Conservation (phyloP, 352 stramenopile species). For the Peronospora tabacina region DNA sequence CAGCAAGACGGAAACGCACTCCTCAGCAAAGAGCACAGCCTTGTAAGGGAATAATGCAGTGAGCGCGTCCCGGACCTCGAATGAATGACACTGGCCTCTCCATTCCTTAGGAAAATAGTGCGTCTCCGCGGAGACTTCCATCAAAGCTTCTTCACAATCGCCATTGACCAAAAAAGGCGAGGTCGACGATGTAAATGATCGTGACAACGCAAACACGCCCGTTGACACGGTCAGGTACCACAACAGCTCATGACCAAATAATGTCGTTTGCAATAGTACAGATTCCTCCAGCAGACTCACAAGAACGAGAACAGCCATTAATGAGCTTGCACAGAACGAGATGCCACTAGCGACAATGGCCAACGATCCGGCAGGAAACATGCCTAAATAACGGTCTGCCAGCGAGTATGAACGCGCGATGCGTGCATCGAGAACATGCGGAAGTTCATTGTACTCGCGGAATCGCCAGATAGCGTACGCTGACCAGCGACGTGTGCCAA, state of each 20-base stretch:
- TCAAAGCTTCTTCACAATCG: slow-evolving; percentile 80
- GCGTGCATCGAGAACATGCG: slow-evolving; percentile 93
- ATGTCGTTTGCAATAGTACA: slow-evolving; percentile 92
- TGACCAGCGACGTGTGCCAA: slow-evolving; percentile 93
- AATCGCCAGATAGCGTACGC: slow-evolving; percentile 87
- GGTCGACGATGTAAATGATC: slow-evolving; percentile 63
- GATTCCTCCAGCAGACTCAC: slow-evolving; percentile 93
- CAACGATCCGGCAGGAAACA: slow-evolving; percentile 89
- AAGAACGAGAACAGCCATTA: slow-evolving; percentile 91
- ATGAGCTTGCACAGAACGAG: slow-evolving; percentile 92
- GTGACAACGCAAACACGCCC: slow-evolving; percentile 68
- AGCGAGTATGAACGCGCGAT: slow-evolving; percentile 89
- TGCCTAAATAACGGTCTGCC: slow-evolving; percentile 89
- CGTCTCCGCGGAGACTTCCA: slow-evolving; percentile 85
- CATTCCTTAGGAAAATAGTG: slow-evolving; percentile 96
- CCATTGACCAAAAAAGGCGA: slow-evolving; percentile 71
- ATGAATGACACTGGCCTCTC: slow-evolving; percentile 78
- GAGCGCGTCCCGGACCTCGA: slow-evolving; percentile 86
- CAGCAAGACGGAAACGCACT: slow-evolving; percentile 91
- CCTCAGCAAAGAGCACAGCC: slow-evolving; percentile 88
- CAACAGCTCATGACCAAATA: slow-evolving; percentile 90
- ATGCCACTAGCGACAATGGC: slow-evolving; percentile 89
- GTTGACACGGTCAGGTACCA: slow-evolving; percentile 95
- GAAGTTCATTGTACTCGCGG: slow-evolving; percentile 97
- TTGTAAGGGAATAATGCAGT: slow-evolving; percentile 92